Conservation (phyloP, 2,329 filamentous ascomycete species). For the Nothomitra cinnamomea region DNA sequence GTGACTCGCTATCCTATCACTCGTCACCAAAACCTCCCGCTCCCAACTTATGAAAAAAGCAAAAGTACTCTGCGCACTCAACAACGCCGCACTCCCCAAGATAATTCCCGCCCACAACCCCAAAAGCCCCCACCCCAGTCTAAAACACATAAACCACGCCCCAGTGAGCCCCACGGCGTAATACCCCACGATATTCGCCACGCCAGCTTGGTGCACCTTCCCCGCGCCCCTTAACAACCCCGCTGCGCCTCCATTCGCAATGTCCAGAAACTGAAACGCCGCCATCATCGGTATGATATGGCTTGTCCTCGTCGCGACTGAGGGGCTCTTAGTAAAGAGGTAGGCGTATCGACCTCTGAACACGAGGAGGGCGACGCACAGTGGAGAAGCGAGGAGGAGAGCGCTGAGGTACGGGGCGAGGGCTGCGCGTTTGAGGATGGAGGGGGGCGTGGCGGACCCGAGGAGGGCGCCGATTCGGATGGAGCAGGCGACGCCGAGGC, state of each 20-base stretch:
- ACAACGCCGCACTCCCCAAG: conserved; percentile 9
- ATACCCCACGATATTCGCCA: conserved; percentile 9
- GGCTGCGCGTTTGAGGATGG: background rate
- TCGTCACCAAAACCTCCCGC: too few species aligned
- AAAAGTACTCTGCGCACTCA: conserved; percentile 9
- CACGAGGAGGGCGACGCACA: conserved; percentile 7
- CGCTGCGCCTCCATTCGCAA: conserved; percentile 8
- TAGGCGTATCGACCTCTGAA: conserved; percentile 1
- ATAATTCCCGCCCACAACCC: conserved; percentile 13
- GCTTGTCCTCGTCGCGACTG: conserved; percentile 5
- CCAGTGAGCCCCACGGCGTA: conserved; percentile 9
- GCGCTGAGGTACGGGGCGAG: conserved; percentile 8
- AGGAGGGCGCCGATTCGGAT: conserved; percentile 7
- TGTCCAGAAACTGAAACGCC: conserved; percentile 8
- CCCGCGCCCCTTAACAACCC: conserved; percentile 8
- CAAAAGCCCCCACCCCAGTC: conserved; percentile 8
- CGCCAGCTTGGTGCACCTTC: conserved; percentile 8
- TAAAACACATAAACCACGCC: conserved; percentile 12
- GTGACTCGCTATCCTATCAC: too few species aligned
- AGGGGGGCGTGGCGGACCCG: conserved; percentile 2
- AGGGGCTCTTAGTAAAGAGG: too few species aligned
- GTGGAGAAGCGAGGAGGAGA: conserved; percentile 6
- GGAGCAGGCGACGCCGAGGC: conserved; percentile 6
- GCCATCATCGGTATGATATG: conserved; percentile 9
- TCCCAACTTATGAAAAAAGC: conserved; percentile 8